phyloP scores from a whole-genome alignment of 2,329 filamentous ascomycete genomes.

The Penicillium psychrosexuale region DNA sequence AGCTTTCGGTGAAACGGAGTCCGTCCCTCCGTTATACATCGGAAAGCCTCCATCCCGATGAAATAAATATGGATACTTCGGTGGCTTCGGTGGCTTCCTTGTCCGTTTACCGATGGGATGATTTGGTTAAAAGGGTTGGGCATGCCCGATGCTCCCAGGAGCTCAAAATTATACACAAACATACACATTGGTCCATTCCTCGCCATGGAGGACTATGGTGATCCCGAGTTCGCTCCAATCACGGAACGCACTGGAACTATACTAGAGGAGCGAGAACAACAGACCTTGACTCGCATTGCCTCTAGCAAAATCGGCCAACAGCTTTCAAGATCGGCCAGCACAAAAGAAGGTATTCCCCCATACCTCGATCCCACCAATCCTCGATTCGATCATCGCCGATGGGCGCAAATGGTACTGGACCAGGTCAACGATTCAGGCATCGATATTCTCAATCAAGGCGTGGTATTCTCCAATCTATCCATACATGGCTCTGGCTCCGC shows the following conservation, averaged over 20 bases:
- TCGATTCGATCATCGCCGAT: constrained; percentile 26
- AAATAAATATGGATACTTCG: neutral
- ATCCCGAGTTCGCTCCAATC: constrained; percentile 19
- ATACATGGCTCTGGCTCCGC: constrained; percentile 26
- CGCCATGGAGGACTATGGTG: constrained; percentile 14
- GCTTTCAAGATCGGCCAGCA: constrained; percentile 16
- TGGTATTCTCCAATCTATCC: constrained; percentile 26
- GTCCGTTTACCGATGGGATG: neutral
- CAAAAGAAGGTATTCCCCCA: constrained; percentile 15
- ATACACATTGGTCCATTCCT: neutral
- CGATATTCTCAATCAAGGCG: constrained; percentile 21
- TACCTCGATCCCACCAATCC: constrained; percentile 23
- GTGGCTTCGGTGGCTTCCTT: neutral
- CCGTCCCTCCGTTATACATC: constrained; percentile 1
- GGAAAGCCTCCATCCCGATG: neutral
- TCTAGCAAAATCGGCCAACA: constrained; percentile 23
- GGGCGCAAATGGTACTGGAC: constrained; percentile 23
- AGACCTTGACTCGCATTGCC: constrained; percentile 21
- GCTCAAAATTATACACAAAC: neutral
- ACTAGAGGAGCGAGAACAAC: constrained; percentile 16
- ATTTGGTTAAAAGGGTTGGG: neutral
- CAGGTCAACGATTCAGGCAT: constrained; percentile 23
- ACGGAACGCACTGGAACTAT: constrained; percentile 9
- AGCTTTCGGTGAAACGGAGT: neutral
- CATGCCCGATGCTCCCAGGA: neutral